Base-by-base conservation (phyloP, 208 protist species). In the Naegleria lovaniensis region DNA sequence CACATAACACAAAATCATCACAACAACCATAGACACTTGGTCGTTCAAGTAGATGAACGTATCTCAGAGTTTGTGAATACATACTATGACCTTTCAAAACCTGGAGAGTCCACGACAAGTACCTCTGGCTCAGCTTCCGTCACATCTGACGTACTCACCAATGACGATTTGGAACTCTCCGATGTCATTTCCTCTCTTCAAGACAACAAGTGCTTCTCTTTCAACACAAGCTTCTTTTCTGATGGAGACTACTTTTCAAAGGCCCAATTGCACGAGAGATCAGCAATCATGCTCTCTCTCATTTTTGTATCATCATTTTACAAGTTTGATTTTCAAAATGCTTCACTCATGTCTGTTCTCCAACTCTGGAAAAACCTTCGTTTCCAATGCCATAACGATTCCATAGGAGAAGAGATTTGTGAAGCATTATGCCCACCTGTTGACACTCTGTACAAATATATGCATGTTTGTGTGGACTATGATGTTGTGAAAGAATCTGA, bases 361-460 rank as follows among this genome's bases (percentile, higher is more conserved):
- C 25, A 88, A 13, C 9, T 39, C 4, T 88, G 41, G 84, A 88
- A 43, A 85, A 51, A 38, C 29, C n/a, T 38, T 33, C 55, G 55
- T 19, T 67, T 40, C 41, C 33, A 22, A 41, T 51, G 9, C n/a
- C 41, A 38, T 4, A 29, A 40, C n/a, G 83, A 87, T 51, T 40
- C 33, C 5, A 19, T 48, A 22, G 22, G 36, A 33, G 41, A 88
- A 19, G 84, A 88, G 38, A 55, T 88, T 25, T 48, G 41, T 48
- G 41, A 88, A 39, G 39, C 43, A 19, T 36, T 88, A 6, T 88
- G 84, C 58, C 84, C 84, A 58, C 84, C 84, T 38, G 43, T 88
- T 39, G 84, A 88, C 11, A 43, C 41, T 39, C n/a, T 88, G 16
- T 88, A 88, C n/a, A 88, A 88, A 36, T 88, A 88, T 55, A 58